Evolutionary conservation across 768 basidiomycete species (phyloP), one percentile per base, ranked within the genome.

Genomic region (Xanthoconium purpureum): DNA sequence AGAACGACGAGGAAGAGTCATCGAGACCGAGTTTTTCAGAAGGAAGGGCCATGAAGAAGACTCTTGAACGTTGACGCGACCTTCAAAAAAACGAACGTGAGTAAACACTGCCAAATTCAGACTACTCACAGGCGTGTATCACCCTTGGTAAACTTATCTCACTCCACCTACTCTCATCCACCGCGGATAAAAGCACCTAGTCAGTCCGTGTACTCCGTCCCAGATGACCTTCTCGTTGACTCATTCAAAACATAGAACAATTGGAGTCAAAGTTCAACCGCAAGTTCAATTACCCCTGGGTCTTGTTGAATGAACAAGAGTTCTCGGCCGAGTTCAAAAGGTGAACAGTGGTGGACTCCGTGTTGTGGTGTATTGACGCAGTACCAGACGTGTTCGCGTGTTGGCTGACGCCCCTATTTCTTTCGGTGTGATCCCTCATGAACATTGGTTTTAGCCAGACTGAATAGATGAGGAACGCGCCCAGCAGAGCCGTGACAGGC

Each of bases 381-480:
- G 54, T 44, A 61, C 57, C 39, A 72, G 77, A 33, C 70, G 69
- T 14, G 62, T 75, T 14, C 52, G 63, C 36, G 70, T 73, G 10
- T 49, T 82, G 47, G 81, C 79, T 1, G 61, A 70, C 11, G 71
- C 77, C 3, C 72, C 76, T 5, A 73, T 82, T 33, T 66, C 73
- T 15, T 88, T 85, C 60, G 86, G 84, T 9, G 65, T 77, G 3
- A 82, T 91, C 28, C 81, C 84, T 17, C 69, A 67, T 24, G 78
- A 83, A 3, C 78, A 88, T 50, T 91, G 89, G 89, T 72, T 74
- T 58, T 89, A 90, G 66, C 89, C 89, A 0, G 77, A 78, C 35
- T 88, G 80, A 82, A 83, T 91, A 45, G 87, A 91, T 60, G 87
- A 90, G 62, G 77, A 78, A 12, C 75, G 77, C 43, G 89, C 88